A percentile compares a stretch with the other conserved stretches of the same genome.
phyloP scores from a whole-genome alignment of 2,329 filamentous ascomycete species.

The Fusarium foetens region DNA sequence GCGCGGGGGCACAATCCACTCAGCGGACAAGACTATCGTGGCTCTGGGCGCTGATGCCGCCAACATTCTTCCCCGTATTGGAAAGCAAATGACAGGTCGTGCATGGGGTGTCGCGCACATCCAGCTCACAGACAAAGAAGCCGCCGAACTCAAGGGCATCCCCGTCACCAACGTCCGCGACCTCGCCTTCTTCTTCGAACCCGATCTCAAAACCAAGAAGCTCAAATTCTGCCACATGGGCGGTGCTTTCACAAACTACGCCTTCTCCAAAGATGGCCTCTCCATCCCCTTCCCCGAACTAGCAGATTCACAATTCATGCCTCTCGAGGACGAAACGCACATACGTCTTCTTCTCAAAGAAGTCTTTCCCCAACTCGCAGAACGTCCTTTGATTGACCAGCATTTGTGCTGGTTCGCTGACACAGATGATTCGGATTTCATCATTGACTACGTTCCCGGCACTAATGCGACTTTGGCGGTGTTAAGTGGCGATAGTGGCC shows the following conservation, averaged over 20 bases:
- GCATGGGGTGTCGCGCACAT: conserved; percentile 30
- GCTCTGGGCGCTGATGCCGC: conserved; percentile 18
- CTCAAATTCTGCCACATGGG: conserved; percentile 35
- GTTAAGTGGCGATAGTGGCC: conserved; percentile 20
- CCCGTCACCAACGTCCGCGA: conserved; percentile 30
- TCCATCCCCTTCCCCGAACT: conserved; percentile 5
- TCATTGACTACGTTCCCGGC: conserved; percentile 27
- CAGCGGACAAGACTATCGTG: conserved; percentile 23
- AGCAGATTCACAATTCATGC: conserved; percentile 26
- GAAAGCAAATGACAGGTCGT: conserved; percentile 28
- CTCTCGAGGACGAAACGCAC: conserved; percentile 20
- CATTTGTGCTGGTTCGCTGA: conserved; percentile 32
- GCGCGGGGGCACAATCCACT: background rate
- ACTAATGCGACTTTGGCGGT: conserved; percentile 14
- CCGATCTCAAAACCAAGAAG: conserved; percentile 22
- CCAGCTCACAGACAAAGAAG: conserved; percentile 24
- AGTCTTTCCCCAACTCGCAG: conserved; percentile 4
- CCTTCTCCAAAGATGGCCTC: conserved; percentile 24
- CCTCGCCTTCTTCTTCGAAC: conserved; percentile 29
- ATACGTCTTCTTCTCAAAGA: conserved; percentile 22
- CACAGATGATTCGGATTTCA: conserved; percentile 31
- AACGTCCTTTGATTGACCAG: conserved; percentile 19
- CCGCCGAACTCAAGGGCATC: conserved; percentile 12
- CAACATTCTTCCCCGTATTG: conserved; percentile 15
- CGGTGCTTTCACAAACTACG: conserved; percentile 26